A percentile compares a stretch with the other conserved stretches of the same genome.
These are phyloP conservation scores for Stachybotrys chartarum DNA, from an alignment of 2,329 filamentous ascomycete genomes.

Conservation along the genomic window DNA sequence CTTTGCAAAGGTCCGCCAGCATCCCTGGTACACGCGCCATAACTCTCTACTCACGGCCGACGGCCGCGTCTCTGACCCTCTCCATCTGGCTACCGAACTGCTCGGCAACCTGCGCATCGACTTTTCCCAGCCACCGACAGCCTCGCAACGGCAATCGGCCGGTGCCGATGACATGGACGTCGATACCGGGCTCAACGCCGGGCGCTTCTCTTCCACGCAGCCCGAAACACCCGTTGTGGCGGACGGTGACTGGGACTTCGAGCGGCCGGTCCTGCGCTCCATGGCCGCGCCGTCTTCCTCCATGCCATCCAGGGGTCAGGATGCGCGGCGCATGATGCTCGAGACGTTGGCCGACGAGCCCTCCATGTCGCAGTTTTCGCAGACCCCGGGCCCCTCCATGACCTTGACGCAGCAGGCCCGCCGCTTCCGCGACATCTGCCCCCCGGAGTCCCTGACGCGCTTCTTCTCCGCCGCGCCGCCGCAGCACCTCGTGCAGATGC, in stretches of 20 bases:
- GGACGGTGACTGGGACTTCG: slow-evolving; percentile 82
- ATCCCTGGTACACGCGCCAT: slow-evolving; percentile 86
- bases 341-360: slow-evolving; percentile 78
- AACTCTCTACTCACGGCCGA: slow-evolving; percentile 71
- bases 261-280: slow-evolving; percentile 58
- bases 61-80: slow-evolving; percentile 69
- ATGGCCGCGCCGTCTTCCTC: slow-evolving; percentile 32
- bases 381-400: slow-evolving; percentile 69
- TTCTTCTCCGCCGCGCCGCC: slow-evolving; percentile 84
- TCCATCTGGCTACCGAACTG: slow-evolving; percentile 90
- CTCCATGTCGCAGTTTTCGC: slow-evolving; percentile 77
- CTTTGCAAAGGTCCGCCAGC: slow-evolving; percentile 78
- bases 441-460: slow-evolving; percentile 76
- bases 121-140: slow-evolving; percentile 61
- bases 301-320: slow-evolving; percentile 20
- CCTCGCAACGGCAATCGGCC: slow-evolving; percentile 29
- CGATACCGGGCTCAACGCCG: slow-evolving; percentile 41
- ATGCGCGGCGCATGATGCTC: slow-evolving; percentile 35
- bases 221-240: slow-evolving; percentile 64
- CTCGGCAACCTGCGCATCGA: slow-evolving; percentile 86
- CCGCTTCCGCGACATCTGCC: slow-evolving; percentile 85
- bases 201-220: slow-evolving; percentile 70
- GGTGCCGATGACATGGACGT: slow-evolving; percentile 58
- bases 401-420: slow-evolving; percentile 84
- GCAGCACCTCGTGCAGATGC: slow-evolving; percentile 67